Evolutionary conservation across 176 grass and related monocot species (phyloP).

Genomic region (Chloris gayana): DNA sequence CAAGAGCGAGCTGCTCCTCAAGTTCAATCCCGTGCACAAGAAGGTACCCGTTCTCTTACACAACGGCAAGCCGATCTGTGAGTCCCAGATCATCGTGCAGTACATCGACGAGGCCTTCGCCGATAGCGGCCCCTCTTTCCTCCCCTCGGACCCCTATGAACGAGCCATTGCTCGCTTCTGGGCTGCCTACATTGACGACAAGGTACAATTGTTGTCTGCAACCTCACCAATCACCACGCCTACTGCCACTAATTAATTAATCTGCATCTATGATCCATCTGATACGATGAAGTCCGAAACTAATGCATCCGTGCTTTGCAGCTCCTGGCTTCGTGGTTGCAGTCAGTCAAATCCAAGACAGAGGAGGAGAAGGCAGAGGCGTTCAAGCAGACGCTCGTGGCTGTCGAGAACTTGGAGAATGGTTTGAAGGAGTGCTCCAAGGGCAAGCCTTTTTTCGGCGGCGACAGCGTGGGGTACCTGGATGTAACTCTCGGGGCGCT

Average conservation of each 20-base stretch:
- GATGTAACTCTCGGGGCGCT: slow-evolving; percentile 42
- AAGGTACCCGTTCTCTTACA: slow-evolving; percentile 73
- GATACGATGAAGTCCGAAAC: not conserved
- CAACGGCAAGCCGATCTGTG: slow-evolving; percentile 40
- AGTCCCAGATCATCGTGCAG: slow-evolving; percentile 63
- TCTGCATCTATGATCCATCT: not conserved
- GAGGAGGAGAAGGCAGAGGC: slow-evolving; percentile 34
- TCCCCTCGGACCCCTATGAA: not conserved
- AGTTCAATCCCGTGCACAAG: slow-evolving; percentile 62
- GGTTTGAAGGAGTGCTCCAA: slow-evolving; percentile 33
- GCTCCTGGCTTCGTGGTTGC: not conserved
- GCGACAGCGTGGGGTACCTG: slow-evolving; percentile 40
- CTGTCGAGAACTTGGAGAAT: slow-evolving; percentile 34
- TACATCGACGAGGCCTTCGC: slow-evolving; percentile 69
- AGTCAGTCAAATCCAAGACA: slow-evolving; percentile 16
- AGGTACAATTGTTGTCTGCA: not conserved
- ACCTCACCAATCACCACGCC: no score
- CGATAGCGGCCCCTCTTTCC: not conserved
- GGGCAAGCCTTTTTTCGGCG: slow-evolving; percentile 55
- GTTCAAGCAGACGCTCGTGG: not conserved
- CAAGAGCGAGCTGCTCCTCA: slow-evolving; percentile 47
- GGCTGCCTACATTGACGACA: not conserved
- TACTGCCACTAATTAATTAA: no score
- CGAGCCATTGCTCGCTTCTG: not conserved
- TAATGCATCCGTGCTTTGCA: slow-evolving; percentile 34